Evolutionary conservation across 441 rosid species (phyloP), one percentile per base, ranked within the genome.

Genomic region (Arabidopsis hybrid): DNA sequence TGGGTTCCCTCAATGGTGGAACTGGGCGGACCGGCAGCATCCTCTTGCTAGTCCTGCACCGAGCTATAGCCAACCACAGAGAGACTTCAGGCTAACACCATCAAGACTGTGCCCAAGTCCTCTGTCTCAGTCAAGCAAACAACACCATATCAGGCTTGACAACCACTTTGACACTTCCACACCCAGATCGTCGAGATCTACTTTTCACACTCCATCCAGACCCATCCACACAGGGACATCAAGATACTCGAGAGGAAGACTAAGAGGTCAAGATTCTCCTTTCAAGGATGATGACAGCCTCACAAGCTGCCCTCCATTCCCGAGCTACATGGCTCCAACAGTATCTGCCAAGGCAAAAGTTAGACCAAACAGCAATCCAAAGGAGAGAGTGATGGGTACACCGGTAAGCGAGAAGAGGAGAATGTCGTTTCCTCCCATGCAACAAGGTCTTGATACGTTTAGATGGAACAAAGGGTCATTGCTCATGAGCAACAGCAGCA

Each of bases 1-100:
- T 11, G 93, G 91, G 38, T 89, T 87, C 49, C 92, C 97, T 16
- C 86, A 86, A 89, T 89, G 99, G 97, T 92, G 96, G 98, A 92
- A 86, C 81, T 91, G 97, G 98, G 67, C 78, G 74, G 99, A 93
- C 58, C 81, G 85, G 36, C 97, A 89, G 71, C 75, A 85, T 50
- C 89, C 92, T 65, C 69, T 77, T 26, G 46, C 81, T 57, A 88
- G 69, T 69, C 70, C 81, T 69, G 67, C 78, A 2, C 91, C 89
- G 65, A 82, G 75, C 73, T 83, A 72, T 36, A 76, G 75, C 74
- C 76, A 67, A 83, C 56, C 91, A 80, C 73, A 74, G 35, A 91
- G 95, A 60, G 82, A 76, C 62, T 86, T 87, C 0, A 91, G 85
- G 76, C 74, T 3, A 69, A 78, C 78, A 67, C 81, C 81, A 47